phyloP scores from a whole-genome alignment of 2,329 filamentous ascomycete genomes.

The Coccinonectria pachysandricola region DNA sequence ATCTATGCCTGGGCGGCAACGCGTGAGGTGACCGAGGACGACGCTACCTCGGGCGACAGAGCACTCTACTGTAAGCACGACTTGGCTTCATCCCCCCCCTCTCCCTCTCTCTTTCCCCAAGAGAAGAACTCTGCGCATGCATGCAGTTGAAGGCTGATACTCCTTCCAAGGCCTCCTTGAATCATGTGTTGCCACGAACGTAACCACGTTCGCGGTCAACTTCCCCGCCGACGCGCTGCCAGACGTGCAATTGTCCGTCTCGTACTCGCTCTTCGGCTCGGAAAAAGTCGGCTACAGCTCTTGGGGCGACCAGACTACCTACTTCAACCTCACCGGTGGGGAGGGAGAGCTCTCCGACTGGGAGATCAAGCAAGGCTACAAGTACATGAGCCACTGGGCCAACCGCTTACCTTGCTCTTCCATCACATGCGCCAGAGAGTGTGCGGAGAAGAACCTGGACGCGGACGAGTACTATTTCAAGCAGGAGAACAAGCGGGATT shows the following conservation, averaged over 20 bases:
- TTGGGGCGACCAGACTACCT: constrained; percentile 4
- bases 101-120: neutral
- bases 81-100: neutral
- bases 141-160: too few species aligned
- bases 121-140: too few species aligned
- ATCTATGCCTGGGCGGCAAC: constrained; percentile 3
- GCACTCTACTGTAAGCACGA: constrained; percentile 2
- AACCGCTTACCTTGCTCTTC: constrained; percentile 1
- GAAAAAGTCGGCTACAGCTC: constrained; percentile 1
- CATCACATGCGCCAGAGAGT: constrained; percentile 3
- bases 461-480: neutral
- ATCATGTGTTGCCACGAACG: constrained; percentile 3
- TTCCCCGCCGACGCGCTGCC: constrained; percentile 3
- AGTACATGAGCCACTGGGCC: constrained; percentile 2
- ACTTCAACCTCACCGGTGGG: constrained; percentile 4
- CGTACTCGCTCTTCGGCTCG: constrained; percentile 1
- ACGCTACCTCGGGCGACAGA: neutral
- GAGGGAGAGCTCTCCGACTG: constrained; percentile 1
- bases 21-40: neutral
- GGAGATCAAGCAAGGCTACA: constrained; percentile 2
- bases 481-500: neutral
- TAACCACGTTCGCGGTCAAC: constrained; percentile 4
- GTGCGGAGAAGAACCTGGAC: constrained; percentile 3
- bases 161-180: constrained; percentile 2
- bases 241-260: constrained; percentile 1